Base-by-base conservation (phyloP, 2,329 filamentous ascomycete genomes). In the Pseudocercospora cruenta region DNA sequence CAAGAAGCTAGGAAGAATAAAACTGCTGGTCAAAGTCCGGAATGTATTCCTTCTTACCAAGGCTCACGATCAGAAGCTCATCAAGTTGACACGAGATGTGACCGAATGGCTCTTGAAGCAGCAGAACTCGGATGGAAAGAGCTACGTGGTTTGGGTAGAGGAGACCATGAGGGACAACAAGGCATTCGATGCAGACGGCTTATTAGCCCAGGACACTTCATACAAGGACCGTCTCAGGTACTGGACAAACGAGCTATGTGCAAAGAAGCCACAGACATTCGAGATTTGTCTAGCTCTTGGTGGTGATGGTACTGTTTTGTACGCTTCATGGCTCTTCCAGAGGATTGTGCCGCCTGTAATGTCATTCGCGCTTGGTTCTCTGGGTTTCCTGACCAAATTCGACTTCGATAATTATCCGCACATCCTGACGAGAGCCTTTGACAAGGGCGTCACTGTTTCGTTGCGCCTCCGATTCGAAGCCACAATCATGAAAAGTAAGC, bases 261-360 rank as follows among this genome's bases (percentile, higher is more conserved):
- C 86, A 57, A 84, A 88, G 47, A 86, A 89, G 66, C 94, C 94
- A 3, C 93, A 97, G 73, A 90, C 88, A 0, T 97, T 98, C 76
- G 95, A 99, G 79, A 96, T 99, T 75, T 90, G 96, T 60, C 88
- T 99, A 55, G 96, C 94, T 0, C 80, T 86, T 74, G 76, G 81
- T 60, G 95, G 95, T 12, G 95, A 99, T 76, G 95, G 95, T n/a
- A 99, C 95, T 0, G 94, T 99, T 6, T 83, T 99, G 10, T 98
- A 97, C 76, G 92, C 94, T 3, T 96, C 93, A 75, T 98, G 94
- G 94, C 84, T 99, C 1, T 99, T 99, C 78, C 95, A 99, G 81
- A 88, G 92, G 49, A 91, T 98, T 55, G 94, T 98, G 0, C 95
- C 95, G 5, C 95, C 95, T 0, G 93, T 97, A 0, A 83, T 99